Evolutionary conservation across 2,329 filamentous ascomycete genomes (phyloP).

Genomic region (Pseudocercospora macadamiae): DNA sequence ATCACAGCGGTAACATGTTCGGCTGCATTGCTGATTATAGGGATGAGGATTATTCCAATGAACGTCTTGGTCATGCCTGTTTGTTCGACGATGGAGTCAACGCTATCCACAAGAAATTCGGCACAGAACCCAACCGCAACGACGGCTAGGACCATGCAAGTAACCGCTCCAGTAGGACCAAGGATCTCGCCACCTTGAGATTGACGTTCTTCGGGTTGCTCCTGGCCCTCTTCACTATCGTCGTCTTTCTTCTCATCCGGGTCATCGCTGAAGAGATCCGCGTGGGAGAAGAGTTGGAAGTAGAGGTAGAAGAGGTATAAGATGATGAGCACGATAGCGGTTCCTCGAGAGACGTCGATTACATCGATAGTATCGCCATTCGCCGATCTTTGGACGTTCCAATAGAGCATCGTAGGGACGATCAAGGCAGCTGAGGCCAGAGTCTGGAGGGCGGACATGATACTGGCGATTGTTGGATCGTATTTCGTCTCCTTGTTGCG

Average conservation of each 20-base stretch:
- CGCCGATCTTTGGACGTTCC: slow-evolving; percentile 44
- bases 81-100: slow-evolving; percentile 56
- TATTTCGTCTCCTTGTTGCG: slow-evolving; percentile 56
- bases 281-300: slow-evolving; percentile 57
- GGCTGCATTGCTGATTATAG: slow-evolving; percentile 60
- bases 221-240: slow-evolving; percentile 29
- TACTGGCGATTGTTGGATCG: slow-evolving; percentile 75
- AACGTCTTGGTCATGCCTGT: slow-evolving; percentile 58
- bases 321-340: slow-evolving; percentile 54
- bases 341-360: slow-evolving; percentile 56
- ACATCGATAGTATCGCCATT: slow-evolving; percentile 47
- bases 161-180: slow-evolving; percentile 46
- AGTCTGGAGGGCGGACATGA: slow-evolving; percentile 65
- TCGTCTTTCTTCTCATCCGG: slow-evolving; percentile 32
- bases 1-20: slow-evolving; percentile 60
- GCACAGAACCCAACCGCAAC: slow-evolving; percentile 54
- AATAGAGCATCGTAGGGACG: slow-evolving; percentile 57
- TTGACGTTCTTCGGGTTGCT: slow-evolving; percentile 1
- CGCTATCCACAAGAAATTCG: slow-evolving; percentile 57
- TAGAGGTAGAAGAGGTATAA: slow-evolving; percentile 58
- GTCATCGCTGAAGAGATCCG: slow-evolving; percentile 50
- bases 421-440: slow-evolving; percentile 57
- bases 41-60: slow-evolving; percentile 58
- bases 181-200: slow-evolving; percentile 43
- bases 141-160: slow-evolving; percentile 51